Conservation (phyloP, 208 protist species). For the Herpetomonas tarakana region DNA sequence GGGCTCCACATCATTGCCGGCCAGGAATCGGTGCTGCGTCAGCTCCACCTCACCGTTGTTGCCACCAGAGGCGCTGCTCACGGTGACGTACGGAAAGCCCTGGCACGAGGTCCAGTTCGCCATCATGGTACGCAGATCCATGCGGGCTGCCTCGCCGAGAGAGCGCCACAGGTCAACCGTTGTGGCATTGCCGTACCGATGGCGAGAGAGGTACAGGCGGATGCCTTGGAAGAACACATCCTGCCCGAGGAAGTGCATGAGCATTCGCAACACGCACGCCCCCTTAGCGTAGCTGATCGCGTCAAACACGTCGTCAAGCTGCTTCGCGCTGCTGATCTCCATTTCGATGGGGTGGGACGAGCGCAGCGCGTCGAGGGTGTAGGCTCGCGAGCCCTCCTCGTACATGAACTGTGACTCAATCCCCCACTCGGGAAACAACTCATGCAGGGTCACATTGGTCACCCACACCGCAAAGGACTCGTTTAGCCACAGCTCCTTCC, state of each 20-base stretch:
- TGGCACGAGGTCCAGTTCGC: conserved; percentile 64
- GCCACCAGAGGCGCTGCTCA: background rate
- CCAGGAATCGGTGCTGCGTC: conserved; percentile 43
- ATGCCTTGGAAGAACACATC: conserved; percentile 75
- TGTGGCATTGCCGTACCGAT: conserved; percentile 64
- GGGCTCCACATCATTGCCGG: conserved; percentile 21
- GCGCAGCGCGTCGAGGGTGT: conserved; percentile 75
- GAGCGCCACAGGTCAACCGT: conserved; percentile 86
- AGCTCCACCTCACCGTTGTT: conserved; percentile 13
- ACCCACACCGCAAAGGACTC: conserved; percentile 95
- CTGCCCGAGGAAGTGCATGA: conserved; percentile 73
- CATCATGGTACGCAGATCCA: conserved; percentile 52
- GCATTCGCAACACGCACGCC: conserved; percentile 84
- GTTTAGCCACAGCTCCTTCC: conserved; percentile 98
- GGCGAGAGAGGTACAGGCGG: conserved; percentile 70
- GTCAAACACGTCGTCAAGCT: conserved; percentile 94
- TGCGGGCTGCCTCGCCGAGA: conserved; percentile 54
- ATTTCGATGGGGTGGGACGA: conserved; percentile 93
- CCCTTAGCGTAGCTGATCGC: conserved; percentile 91
- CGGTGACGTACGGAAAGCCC: conserved; percentile 68
- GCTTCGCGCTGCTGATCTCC: conserved; percentile 64
- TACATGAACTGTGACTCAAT: conserved; percentile 75
- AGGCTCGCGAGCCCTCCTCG: conserved; percentile 57
- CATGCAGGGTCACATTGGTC: conserved; percentile 63
- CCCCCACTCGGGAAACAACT: conserved; percentile 80